A percentile compares a stretch with the other conserved stretches of the same genome.
Conservation (phyloP, 2,329 filamentous ascomycete species). For the Paraphaeosphaeria minitans region DNA sequence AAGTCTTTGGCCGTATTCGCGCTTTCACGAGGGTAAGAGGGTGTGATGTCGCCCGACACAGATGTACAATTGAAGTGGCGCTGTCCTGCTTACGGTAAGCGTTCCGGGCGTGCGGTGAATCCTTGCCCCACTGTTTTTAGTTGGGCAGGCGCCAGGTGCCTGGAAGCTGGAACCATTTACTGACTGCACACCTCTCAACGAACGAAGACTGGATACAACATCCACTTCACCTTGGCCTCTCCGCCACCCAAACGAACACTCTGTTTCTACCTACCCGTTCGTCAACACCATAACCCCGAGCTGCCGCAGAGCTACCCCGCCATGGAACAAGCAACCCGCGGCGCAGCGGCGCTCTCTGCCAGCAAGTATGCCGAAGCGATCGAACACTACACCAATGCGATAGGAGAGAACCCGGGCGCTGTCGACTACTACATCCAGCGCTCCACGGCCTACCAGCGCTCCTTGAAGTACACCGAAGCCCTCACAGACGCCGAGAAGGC, state of each 20-base stretch:
- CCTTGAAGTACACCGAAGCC: slow-evolving; percentile 55
- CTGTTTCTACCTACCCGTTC: too few species aligned
- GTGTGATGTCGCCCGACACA: neutral
- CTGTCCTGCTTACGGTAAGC: neutral
- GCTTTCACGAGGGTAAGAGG: neutral
- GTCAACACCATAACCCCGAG: neutral
- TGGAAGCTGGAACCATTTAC: neutral
- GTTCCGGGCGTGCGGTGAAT: neutral
- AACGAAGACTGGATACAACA: neutral
- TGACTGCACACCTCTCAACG: neutral
- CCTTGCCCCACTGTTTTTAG: slow-evolving; percentile 1
- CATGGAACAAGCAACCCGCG: slow-evolving; percentile 63
- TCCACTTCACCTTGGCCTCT: too few species aligned
- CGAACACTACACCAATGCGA: slow-evolving; percentile 66
- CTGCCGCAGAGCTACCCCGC: slow-evolving; percentile 22
- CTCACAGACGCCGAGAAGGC: slow-evolving; percentile 56
- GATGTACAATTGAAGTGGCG: neutral
- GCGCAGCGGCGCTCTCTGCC: slow-evolving; percentile 64
- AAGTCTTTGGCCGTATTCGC: neutral
- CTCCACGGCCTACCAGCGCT: slow-evolving; percentile 75
- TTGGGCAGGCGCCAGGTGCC: neutral
- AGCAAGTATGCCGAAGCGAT: slow-evolving; percentile 72
- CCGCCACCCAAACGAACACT: too few species aligned
- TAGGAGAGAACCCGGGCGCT: slow-evolving; percentile 67
- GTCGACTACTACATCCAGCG: slow-evolving; percentile 82